Conservation (phyloP, 2,329 filamentous ascomycete genomes). For the Fusarium sacchari region DNA sequence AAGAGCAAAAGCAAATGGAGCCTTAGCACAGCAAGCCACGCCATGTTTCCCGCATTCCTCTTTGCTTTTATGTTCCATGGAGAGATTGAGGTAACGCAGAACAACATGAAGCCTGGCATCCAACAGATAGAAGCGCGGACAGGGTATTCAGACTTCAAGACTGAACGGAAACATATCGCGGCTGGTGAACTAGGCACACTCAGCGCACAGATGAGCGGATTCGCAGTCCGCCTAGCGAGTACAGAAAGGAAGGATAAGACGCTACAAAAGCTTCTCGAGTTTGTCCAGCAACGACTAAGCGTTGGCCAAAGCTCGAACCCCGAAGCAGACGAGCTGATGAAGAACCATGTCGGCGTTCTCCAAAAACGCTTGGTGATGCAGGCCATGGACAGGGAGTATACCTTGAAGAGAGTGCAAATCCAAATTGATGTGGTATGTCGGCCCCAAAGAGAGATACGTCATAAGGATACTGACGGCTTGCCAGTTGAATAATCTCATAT, state of each 20-base stretch:
- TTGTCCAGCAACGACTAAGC: constrained; percentile 37
- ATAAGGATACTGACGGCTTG: constrained; percentile 6
- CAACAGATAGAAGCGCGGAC: constrained; percentile 50
- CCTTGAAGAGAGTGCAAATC: constrained; percentile 51
- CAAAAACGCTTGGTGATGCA: constrained; percentile 50
- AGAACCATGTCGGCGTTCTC: constrained; percentile 44
- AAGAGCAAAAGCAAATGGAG: constrained; percentile 44
- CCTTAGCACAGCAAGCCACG: constrained; percentile 38
- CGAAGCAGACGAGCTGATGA: constrained; percentile 38
- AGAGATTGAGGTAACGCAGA: constrained; percentile 48
- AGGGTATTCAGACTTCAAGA: constrained; percentile 48
- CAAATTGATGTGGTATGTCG: constrained; percentile 52
- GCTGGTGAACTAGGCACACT: constrained; percentile 45
- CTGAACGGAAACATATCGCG: constrained; percentile 42
- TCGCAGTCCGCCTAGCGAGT: constrained; percentile 51
- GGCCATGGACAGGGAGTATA: constrained; percentile 49
- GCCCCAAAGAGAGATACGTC: too few relatives aligned
- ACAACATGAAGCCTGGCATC: constrained; percentile 47
- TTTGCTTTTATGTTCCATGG: constrained; percentile 48
- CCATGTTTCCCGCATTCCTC: constrained; percentile 51
- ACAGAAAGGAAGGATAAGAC: constrained; percentile 50
- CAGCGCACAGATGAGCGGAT: constrained; percentile 49
- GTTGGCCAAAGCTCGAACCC: background rate
- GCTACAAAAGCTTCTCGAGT: constrained; percentile 47
- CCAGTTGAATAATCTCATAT: constrained; percentile 52